Conservation (phyloP, 2,329 filamentous ascomycete genomes). For the Phoma sp. region DNA sequence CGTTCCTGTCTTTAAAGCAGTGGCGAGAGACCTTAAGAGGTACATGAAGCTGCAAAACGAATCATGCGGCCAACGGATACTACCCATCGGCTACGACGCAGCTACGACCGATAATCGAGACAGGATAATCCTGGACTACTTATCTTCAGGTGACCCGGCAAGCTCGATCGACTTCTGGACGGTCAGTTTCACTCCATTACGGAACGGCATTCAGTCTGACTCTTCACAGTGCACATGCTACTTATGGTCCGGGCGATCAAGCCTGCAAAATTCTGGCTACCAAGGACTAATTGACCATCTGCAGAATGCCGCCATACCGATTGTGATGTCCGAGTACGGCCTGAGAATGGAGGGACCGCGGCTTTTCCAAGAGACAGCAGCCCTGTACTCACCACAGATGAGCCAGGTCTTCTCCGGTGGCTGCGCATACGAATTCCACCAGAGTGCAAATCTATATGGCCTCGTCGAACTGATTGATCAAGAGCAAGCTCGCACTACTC, state of each 20-base stretch:
- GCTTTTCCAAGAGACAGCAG: constrained; percentile 15
- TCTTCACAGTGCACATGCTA: constrained; percentile 6
- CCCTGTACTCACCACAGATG: constrained; percentile 16
- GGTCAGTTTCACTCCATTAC: background rate
- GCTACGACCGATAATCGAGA: constrained; percentile 2
- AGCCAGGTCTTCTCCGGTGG: constrained; percentile 21
- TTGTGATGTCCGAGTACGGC: constrained; percentile 21
- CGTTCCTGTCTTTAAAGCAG: constrained; percentile 12
- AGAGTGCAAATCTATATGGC: constrained; percentile 13
- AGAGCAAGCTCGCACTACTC: background rate
- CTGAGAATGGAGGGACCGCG: constrained; percentile 1
- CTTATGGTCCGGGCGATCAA: constrained; percentile 8
- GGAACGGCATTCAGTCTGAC: background rate
- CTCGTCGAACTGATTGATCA: constrained; percentile 10
- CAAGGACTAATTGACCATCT: background rate
- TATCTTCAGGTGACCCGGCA: constrained; percentile 8
- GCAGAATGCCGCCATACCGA: constrained; percentile 5
- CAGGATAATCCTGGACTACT: constrained; percentile 2
- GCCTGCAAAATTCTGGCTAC: constrained; percentile 10
- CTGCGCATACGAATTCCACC: constrained; percentile 19
- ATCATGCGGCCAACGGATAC: constrained; percentile 1
- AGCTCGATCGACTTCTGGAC: constrained; percentile 18
- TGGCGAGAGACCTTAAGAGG: constrained; percentile 17
- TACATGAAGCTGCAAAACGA: constrained; percentile 15
- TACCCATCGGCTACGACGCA: constrained; percentile 14